phyloP scores from a whole-genome alignment of 106 monocot species.

The Allium sativum region DNA sequence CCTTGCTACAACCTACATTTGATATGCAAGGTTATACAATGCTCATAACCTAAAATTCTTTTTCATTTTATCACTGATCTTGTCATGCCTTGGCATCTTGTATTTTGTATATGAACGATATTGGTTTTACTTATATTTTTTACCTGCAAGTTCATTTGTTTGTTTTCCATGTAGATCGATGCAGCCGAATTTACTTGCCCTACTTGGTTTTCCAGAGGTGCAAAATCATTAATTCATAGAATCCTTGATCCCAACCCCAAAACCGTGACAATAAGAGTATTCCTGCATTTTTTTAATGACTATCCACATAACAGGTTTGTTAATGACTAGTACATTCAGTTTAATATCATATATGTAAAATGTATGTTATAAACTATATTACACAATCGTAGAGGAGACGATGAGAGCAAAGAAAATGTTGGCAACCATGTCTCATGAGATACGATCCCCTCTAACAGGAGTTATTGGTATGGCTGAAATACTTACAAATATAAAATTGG shows the following conservation, averaged over 20 bases:
- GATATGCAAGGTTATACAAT: background rate
- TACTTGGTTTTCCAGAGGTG: conserved; percentile 64
- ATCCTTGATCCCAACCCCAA: conserved; percentile 87
- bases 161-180: conserved; percentile 56
- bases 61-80: background rate
- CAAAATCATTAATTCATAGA: conserved; percentile 55
- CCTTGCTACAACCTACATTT: background rate
- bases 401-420: conserved; percentile 81
- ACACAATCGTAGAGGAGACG: conserved; percentile 49
- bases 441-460: conserved; percentile 74
- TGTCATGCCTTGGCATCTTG: background rate
- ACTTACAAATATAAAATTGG: conserved; percentile 49
- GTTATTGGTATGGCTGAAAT: conserved; percentile 77
- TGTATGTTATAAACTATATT: background rate
- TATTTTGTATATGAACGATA: background rate
- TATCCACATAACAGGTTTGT: conserved; percentile 60
- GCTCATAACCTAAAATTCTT: background rate
- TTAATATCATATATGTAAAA: too few relatives aligned
- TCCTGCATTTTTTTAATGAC: too few relatives aligned
- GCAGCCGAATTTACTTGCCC: conserved; percentile 82
- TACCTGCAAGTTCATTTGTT: background rate
- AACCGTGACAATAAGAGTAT: conserved; percentile 40
- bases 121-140: background rate
- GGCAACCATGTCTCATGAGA: conserved; percentile 88
- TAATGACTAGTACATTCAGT: too few relatives aligned